phyloP scores from a whole-genome alignment of 495 filamentous ascomycete genomes.

The Cairneyella variabilis region DNA sequence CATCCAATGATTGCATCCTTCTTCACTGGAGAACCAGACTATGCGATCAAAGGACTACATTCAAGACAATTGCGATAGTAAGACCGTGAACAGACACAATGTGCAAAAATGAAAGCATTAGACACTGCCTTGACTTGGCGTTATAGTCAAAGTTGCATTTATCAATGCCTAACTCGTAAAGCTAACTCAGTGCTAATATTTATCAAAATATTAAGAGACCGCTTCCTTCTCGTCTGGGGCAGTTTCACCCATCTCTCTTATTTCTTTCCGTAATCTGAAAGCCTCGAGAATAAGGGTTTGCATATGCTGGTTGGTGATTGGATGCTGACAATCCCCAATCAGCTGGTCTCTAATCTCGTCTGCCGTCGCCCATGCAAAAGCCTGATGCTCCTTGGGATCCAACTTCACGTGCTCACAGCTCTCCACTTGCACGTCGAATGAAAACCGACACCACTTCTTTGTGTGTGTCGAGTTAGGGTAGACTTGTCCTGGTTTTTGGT shows the following conservation, averaged over 20 bases:
- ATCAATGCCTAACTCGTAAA: too few relatives aligned
- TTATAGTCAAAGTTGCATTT: not conserved
- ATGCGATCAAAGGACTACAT: not conserved
- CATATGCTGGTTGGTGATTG: conserved; percentile 8
- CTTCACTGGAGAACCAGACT: not conserved
- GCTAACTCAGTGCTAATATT: too few relatives aligned
- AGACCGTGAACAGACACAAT: not conserved
- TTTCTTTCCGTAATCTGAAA: conserved; percentile 9
- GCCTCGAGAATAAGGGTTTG: conserved; percentile 9
- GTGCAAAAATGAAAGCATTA: not conserved
- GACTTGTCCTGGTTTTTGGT: conserved; percentile 12
- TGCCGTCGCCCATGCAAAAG: conserved; percentile 41
- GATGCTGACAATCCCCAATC: conserved; percentile 6
- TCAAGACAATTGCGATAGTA: not conserved
- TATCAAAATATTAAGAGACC: not conserved
- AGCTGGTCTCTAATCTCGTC: conserved; percentile 31
- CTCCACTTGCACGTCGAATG: conserved; percentile 29
- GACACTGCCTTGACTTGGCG: not conserved
- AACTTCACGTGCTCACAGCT: conserved; percentile 21
- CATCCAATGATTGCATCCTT: not conserved
- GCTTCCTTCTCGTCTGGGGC: not conserved
- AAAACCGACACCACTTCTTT: conserved; percentile 30
- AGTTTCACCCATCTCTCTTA: not conserved
- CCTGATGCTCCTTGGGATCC: conserved; percentile 36
- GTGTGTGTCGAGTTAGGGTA: conserved; percentile 15